These are phyloP conservation scores for Yamadazyma sp. DNA, from an alignment of 1,139 yeast species.

Conservation along the genomic window DNA sequence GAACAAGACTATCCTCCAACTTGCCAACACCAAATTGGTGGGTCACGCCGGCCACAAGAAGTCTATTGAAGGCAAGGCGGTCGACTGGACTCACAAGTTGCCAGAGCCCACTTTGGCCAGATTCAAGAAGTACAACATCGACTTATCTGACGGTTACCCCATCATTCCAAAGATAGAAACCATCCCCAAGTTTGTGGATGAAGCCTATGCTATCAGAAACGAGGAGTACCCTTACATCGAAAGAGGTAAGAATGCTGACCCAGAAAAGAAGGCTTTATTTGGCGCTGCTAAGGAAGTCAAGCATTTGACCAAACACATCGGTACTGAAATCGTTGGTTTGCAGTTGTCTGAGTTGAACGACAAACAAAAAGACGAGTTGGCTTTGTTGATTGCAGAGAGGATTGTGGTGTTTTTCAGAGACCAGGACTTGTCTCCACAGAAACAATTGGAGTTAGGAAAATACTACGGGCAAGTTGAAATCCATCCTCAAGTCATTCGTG, in stretches of 20 bases:
- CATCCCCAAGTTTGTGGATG: slow-evolving; percentile 54
- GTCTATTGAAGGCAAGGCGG: slow-evolving; percentile 5
- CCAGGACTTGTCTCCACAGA: slow-evolving; percentile 44
- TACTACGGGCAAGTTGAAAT: slow-evolving; percentile 47
- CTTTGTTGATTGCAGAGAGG: slow-evolving; percentile 42
- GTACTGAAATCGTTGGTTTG: slow-evolving; percentile 57
- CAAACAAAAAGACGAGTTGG: slow-evolving; percentile 53
- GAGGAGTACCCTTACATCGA: slow-evolving; percentile 43
- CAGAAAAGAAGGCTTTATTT: slow-evolving; percentile 51
- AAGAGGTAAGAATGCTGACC: slow-evolving; percentile 51
- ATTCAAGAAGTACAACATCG: slow-evolving; percentile 29
- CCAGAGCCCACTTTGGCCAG: slow-evolving; percentile 22
- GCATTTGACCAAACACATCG: slow-evolving; percentile 48
- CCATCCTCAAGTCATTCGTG: slow-evolving; percentile 40
- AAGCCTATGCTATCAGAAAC: slow-evolving; percentile 46
- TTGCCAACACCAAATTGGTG: slow-evolving; percentile 5
- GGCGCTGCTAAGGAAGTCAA: slow-evolving; percentile 53
- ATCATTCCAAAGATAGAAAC: slow-evolving; percentile 22
- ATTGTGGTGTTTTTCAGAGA: slow-evolving; percentile 45
- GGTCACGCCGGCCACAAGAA: slow-evolving; percentile 5
- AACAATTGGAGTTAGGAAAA: slow-evolving; percentile 45
- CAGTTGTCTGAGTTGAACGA: slow-evolving; percentile 50
- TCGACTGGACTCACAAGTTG: slow-evolving; percentile 17
- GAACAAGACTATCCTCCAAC: slow-evolving; percentile 7
- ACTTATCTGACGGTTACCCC: slow-evolving; percentile 35